Base-by-base conservation (phyloP, 164 flowering plant genomes). In the Berberis thunbergii region DNA sequence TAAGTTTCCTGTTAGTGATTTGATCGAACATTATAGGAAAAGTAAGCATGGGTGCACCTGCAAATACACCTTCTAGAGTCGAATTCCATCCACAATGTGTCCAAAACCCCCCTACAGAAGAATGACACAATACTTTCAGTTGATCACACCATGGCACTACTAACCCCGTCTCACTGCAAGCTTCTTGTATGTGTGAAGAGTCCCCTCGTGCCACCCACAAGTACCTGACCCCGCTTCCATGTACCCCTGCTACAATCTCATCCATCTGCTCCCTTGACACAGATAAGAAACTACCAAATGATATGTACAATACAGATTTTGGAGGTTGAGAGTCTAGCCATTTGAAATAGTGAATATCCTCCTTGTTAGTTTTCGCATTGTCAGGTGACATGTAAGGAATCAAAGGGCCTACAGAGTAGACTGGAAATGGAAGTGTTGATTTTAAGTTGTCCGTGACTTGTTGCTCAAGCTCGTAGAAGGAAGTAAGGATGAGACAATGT, bases 1-100 rank as follows among this genome's bases (percentile, higher is more conserved):
- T 78, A 2, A 54, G 9, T 55, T 77, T 78, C 7, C 78, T 69
- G 53, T 86, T 75, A 0, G 74, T 12, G 6, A 56, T 0, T 57
- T 89, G 96, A 58, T 89, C 92, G 65, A 45, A 38, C 4, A 49
- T 0, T 53, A 85, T 61, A 0, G 92, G 96, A 9, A 67, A 79
- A 12, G 86, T 73, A 3, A 85, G 81, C 70, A 88, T 49, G 1
- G 92, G 96, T 39, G 81, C 73, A 0, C 88, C 90, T 2, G 83
- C 72, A 45, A 56, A 77, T 0, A 73, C 62, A 11, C 75, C 83
- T 63, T 84, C 96, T 4, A 67, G 53, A 0, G 78, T 75, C 1
- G 91, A 88, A 67, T 86, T 84, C 86, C 82, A 84, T 11, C 88
- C 88, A 50, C 59, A 56, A 56, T 40, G 59, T 26, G 59, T 56